Evolutionary conservation across 202 grass and related monocot species (phyloP).

Genomic region (Carex arenaria): DNA sequence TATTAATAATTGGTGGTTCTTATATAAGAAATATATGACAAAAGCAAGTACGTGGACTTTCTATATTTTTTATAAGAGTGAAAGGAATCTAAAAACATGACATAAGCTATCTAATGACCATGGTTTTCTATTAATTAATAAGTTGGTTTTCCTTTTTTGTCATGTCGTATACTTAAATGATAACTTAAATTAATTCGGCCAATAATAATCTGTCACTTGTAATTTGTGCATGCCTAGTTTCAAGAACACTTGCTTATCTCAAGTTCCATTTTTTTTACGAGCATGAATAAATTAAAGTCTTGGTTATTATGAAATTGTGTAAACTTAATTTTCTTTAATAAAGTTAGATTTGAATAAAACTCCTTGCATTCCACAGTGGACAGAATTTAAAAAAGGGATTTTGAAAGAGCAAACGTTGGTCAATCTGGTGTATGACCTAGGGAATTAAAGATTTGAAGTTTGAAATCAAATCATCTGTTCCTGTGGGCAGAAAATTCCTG

Average conservation of each 20-base stretch:
- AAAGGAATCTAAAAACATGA: constrained; percentile 17
- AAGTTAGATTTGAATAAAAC: too few relatives aligned
- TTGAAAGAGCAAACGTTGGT: too few relatives aligned
- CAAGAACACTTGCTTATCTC: background rate
- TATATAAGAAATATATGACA: background rate
- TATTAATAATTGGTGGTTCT: background rate
- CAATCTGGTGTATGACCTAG: too few relatives aligned
- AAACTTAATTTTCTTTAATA: background rate
- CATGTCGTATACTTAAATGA: background rate
- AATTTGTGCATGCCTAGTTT: background rate
- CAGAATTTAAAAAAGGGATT: too few relatives aligned
- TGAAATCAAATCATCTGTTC: too few relatives aligned
- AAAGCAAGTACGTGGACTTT: constrained; percentile 2
- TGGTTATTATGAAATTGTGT: background rate
- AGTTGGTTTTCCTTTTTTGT: background rate
- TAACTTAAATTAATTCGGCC: background rate
- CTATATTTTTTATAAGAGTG: background rate
- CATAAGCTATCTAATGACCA: background rate
- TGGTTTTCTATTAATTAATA: background rate
- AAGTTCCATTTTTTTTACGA: background rate
- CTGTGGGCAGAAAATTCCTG: too few relatives aligned
- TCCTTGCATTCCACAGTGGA: too few relatives aligned
- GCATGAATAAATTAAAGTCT: background rate
- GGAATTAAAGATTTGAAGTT: too few relatives aligned
- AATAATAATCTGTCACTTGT: background rate